These are phyloP conservation scores for Tylopilus microsporus DNA, from an alignment of 1,284 basidiomycete genomes.

Conservation along the genomic window DNA sequence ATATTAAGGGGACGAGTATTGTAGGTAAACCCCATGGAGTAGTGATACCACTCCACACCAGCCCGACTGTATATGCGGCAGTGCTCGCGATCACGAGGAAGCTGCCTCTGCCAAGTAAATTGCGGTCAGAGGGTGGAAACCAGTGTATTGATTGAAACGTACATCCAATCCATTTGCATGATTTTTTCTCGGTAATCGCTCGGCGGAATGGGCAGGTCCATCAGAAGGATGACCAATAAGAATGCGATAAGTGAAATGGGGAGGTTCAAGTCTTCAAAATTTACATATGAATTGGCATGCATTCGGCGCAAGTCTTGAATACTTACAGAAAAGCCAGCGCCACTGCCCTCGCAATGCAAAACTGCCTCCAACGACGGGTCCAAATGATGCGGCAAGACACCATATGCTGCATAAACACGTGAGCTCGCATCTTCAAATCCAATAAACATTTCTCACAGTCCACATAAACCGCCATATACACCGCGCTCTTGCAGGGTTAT, in stretches of 20 bases:
- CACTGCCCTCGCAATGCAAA: slow-evolving; percentile 35
- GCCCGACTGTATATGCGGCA: slow-evolving; percentile 3
- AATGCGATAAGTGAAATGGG: slow-evolving; percentile 13
- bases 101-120: slow-evolving; percentile 10
- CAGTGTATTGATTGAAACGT: background rate
- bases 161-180: slow-evolving; percentile 17
- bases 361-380: slow-evolving; percentile 36
- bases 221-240: background rate
- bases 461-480: background rate
- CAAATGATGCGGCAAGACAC: slow-evolving; percentile 23
- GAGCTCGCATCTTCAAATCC: background rate
- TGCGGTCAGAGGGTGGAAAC: background rate
- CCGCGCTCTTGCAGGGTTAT: slow-evolving; percentile 5
- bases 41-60: slow-evolving; percentile 18
- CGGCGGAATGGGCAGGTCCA: slow-evolving; percentile 13
- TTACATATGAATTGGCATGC: background rate
- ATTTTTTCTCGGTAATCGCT: slow-evolving; percentile 7
- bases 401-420: background rate
- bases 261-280: slow-evolving; percentile 18
- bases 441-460: background rate
- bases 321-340: slow-evolving; percentile 40
- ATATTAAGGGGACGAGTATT: slow-evolving; percentile 11
- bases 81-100: slow-evolving; percentile 17
- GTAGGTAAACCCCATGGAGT: slow-evolving; percentile 12
- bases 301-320: background rate